Conservation (phyloP, 2,329 filamentous ascomycete species). For the Reticulascus tulasneorum region DNA sequence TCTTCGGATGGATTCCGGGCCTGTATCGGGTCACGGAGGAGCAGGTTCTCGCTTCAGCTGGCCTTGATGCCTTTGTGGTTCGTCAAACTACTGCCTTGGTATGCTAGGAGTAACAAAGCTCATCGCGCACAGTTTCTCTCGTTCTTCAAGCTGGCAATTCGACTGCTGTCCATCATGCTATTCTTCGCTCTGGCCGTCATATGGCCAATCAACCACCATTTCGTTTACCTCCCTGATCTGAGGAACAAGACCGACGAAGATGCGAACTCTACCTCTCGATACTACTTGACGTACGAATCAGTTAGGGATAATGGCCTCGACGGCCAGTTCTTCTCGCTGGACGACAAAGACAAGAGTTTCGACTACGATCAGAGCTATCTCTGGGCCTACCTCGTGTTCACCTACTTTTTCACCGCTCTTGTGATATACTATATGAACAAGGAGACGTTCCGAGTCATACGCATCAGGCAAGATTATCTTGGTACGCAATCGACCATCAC, state of each 20-base stretch:
- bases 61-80: constrained; percentile 90
- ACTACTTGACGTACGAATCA: neutral
- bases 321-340: too few relatives aligned
- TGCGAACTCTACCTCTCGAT: neutral
- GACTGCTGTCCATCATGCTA: constrained; percentile 73
- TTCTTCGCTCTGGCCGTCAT: constrained; percentile 79
- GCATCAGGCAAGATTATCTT: constrained; percentile 82
- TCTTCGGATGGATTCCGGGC: constrained; percentile 90
- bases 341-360: constrained; percentile 27
- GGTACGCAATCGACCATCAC: constrained; percentile 94
- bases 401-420: constrained; percentile 83
- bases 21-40: constrained; percentile 83
- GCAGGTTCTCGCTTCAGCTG: constrained; percentile 83
- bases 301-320: constrained; percentile 5
- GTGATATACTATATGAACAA: constrained; percentile 78
- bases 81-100: constrained; percentile 22
- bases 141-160: constrained; percentile 94
- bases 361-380: constrained; percentile 54
- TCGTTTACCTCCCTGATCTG: constrained; percentile 27
- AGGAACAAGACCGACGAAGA: constrained; percentile 1
- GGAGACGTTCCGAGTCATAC: constrained; percentile 82
- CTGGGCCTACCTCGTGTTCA: constrained; percentile 93
- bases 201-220: constrained; percentile 78
- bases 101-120: neutral
- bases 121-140: constrained; percentile 61